phyloP scores from a whole-genome alignment of 176 grass and related monocot genomes.

The Lolium rigidum region DNA sequence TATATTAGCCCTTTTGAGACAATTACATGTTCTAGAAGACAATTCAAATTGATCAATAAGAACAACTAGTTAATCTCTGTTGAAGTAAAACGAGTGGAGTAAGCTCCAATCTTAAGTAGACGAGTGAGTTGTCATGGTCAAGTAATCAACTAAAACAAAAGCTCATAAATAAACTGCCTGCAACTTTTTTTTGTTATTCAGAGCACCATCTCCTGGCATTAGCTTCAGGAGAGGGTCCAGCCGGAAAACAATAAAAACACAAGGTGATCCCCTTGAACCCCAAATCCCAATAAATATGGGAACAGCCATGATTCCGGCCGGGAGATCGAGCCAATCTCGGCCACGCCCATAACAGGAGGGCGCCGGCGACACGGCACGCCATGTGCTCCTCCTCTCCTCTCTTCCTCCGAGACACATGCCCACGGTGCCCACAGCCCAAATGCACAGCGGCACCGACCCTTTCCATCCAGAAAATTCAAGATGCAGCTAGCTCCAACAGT shows the following conservation, averaged over 20 bases:
- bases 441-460: neutral
- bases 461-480: neutral
- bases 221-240: neutral
- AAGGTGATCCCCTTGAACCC: neutral
- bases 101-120: too few relatives aligned
- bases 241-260: neutral
- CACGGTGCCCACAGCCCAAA: conserved; percentile 37
- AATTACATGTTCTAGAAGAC: too few relatives aligned
- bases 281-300: neutral
- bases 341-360: conserved; percentile 6
- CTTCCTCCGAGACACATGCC: conserved; percentile 18
- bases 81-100: too few relatives aligned
- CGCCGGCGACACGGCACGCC: conserved; percentile 18
- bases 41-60: too few relatives aligned
- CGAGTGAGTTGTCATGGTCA: too few relatives aligned
- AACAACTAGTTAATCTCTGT: too few relatives aligned
- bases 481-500: neutral
- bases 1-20: too few relatives aligned
- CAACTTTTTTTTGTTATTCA: too few relatives aligned
- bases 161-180: too few relatives aligned
- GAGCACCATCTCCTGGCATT: too few relatives aligned
- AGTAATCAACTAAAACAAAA: too few relatives aligned
- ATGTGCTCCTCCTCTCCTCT: conserved; percentile 24
- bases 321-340: conserved; percentile 7
- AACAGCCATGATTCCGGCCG: conserved; percentile 11